These are phyloP conservation scores for Medicago ruthenica DNA, from an alignment of 306 rosid species.

Conservation along the genomic window DNA sequence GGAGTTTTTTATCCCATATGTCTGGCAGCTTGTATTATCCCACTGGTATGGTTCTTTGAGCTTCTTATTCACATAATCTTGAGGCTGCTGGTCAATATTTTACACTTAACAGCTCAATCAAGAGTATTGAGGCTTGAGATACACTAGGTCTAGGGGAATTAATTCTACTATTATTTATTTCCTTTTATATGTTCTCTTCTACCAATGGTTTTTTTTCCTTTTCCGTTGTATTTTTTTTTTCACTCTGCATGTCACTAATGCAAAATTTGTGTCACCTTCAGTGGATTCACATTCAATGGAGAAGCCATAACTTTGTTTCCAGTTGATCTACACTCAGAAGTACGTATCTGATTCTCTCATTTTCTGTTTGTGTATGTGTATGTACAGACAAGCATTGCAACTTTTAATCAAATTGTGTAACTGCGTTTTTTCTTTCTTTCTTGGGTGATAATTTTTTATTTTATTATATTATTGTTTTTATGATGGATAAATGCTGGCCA, in stretches of 20 bases:
- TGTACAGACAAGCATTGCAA: slow-evolving; percentile 16
- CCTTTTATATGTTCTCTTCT: slow-evolving; percentile 28
- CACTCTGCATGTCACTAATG: slow-evolving; percentile 31
- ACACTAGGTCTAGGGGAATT: slow-evolving; percentile 16
- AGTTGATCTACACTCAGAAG: slow-evolving; percentile 65
- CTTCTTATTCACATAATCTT: slow-evolving; percentile 11
- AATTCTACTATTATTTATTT: slow-evolving; percentile 18
- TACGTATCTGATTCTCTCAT: slow-evolving; percentile 49
- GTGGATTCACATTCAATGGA: slow-evolving; percentile 75
- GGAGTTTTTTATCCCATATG: slow-evolving; percentile 94
- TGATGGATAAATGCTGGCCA: slow-evolving; percentile 25
- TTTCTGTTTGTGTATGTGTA: slow-evolving; percentile 16
- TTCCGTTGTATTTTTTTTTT: neutral
- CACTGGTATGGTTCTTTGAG: slow-evolving; percentile 65
- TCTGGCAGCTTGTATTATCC: slow-evolving; percentile 94
- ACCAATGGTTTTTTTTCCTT: neutral
- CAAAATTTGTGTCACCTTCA: slow-evolving; percentile 47
- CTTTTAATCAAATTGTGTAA: slow-evolving; percentile 21
- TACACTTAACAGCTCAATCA: slow-evolving; percentile 26
- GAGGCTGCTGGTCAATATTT: slow-evolving; percentile 22
- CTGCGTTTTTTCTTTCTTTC: neutral
- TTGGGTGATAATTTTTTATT: neutral
- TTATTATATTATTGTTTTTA: slow-evolving; percentile 19
- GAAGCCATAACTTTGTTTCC: slow-evolving; percentile 88
- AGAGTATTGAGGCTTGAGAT: slow-evolving; percentile 19